Percentiles rank a stretch among this genome's conserved stretches.
phyloP scores from a whole-genome alignment of 352 stramenopile species.

The Phytophthora parvispora region DNA sequence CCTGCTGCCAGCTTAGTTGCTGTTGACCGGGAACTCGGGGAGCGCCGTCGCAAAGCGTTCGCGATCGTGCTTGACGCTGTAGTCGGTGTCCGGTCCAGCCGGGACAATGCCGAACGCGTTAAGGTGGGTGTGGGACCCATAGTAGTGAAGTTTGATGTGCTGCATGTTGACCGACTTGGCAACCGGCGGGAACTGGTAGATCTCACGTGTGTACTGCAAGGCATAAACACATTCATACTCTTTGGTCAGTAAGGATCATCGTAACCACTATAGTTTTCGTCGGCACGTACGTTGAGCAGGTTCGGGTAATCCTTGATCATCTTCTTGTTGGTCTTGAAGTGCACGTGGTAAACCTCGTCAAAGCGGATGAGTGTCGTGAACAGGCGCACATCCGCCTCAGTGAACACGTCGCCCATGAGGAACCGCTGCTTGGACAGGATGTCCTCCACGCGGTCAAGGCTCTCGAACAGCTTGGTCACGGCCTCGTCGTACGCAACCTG shows the following conservation, averaged over 20 bases:
- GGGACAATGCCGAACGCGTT: constrained; percentile 97
- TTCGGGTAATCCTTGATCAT: constrained; percentile 92
- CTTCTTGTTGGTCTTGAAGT: constrained; percentile 93
- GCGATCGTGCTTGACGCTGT: constrained; percentile 71
- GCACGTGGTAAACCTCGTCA: constrained; percentile 87
- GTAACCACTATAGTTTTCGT: not conserved
- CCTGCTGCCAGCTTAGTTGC: constrained; percentile 11
- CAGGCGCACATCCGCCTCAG: constrained; percentile 85
- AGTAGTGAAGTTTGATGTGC: constrained; percentile 99
- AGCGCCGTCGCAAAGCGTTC: constrained; percentile 61
- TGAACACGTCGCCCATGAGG: constrained; percentile 72
- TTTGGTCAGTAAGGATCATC: constrained; percentile 4
- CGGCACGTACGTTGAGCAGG: constrained; percentile 74
- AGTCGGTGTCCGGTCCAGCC: constrained; percentile 69
- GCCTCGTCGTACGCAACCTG: constrained; percentile 92
- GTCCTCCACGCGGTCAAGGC: constrained; percentile 77
- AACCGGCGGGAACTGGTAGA: constrained; percentile 96
- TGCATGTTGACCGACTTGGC: constrained; percentile 94
- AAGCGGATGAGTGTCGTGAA: constrained; percentile 88
- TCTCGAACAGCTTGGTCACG: constrained; percentile 72
- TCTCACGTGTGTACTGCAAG: constrained; percentile 78
- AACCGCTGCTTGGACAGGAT: constrained; percentile 78
- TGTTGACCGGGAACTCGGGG: constrained; percentile 37
- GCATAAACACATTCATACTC: not conserved
- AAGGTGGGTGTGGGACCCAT: constrained; percentile 93